Conservation (phyloP, 73 alveolate genomes). For the Effrenium voratum region DNA sequence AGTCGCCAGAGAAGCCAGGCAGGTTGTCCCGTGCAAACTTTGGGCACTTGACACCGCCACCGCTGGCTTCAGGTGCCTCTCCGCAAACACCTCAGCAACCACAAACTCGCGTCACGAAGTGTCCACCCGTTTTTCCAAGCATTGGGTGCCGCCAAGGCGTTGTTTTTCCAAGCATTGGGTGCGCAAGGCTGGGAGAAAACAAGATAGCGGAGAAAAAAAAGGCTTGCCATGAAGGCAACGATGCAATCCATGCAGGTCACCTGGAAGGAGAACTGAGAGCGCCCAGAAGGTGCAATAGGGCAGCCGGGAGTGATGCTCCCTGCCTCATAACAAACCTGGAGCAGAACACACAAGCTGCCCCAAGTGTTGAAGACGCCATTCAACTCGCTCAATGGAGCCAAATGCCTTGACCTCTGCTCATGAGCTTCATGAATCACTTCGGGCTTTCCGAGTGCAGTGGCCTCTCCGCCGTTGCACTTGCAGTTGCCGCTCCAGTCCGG, state of each 20-base stretch:
- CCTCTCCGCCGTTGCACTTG: constrained; percentile 16
- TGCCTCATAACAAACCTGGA: constrained; percentile 67
- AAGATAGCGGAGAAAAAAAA: background rate
- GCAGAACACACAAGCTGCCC: too few species aligned
- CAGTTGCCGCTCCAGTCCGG: constrained; percentile 77
- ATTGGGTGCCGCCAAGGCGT: background rate
- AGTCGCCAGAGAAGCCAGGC: constrained; percentile 79
- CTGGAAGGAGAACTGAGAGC: constrained; percentile 62
- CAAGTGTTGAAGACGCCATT: too few species aligned
- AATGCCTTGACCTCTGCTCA: too few species aligned
- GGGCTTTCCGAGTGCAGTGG: too few species aligned
- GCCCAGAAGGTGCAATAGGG: constrained; percentile 62
- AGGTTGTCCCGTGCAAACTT: constrained; percentile 59
- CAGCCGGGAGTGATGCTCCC: constrained; percentile 61
- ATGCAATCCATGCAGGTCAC: constrained; percentile 63
- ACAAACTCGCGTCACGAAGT: background rate
- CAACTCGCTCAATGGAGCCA: too few species aligned
- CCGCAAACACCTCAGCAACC: constrained; percentile 41
- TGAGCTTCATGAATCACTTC: too few species aligned
- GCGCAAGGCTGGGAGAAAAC: background rate
- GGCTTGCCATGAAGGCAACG: background rate
- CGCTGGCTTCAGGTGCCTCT: background rate
- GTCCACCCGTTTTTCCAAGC: background rate
- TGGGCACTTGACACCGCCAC: constrained; percentile 63
- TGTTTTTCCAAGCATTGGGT: background rate